phyloP scores from a whole-genome alignment of 164 flowering plant species.

The Saururus chinensis region DNA sequence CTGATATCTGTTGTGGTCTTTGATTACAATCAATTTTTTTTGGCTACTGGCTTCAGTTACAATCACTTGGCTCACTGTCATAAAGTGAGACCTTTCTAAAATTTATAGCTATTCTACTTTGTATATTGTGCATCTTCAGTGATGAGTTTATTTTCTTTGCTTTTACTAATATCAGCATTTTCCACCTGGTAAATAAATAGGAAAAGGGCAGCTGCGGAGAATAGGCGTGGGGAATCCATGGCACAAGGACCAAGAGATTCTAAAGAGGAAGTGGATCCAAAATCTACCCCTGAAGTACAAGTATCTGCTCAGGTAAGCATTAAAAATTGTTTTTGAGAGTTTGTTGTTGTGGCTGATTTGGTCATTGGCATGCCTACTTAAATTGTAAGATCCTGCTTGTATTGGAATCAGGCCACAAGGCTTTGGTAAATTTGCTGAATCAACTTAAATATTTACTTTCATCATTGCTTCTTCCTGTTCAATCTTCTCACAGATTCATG shows the following conservation, averaged over 20 bases:
- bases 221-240: constrained; percentile 25
- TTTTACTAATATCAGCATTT: neutral
- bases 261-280: constrained; percentile 46
- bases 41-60: no score
- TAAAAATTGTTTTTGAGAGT: neutral
- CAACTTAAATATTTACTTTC: no score
- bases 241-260: constrained; percentile 32
- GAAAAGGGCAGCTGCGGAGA: constrained; percentile 37
- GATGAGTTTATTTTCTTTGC: no score
- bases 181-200: constrained; percentile 17
- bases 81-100: neutral
- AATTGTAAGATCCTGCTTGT: no score
- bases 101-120: neutral
- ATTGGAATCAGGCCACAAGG: neutral
- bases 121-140: neutral
- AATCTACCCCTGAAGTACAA: constrained; percentile 58
- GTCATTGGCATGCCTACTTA: no score
- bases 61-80: neutral
- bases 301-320: constrained; percentile 34
- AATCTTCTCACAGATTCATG: neutral
- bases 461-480: neutral
- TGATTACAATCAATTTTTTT: no score
- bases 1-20: neutral
- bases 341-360: neutral
- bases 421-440: neutral